Base-by-base conservation (phyloP, 2,329 filamentous ascomycete species). In the Aureobasidium leucospermi region DNA sequence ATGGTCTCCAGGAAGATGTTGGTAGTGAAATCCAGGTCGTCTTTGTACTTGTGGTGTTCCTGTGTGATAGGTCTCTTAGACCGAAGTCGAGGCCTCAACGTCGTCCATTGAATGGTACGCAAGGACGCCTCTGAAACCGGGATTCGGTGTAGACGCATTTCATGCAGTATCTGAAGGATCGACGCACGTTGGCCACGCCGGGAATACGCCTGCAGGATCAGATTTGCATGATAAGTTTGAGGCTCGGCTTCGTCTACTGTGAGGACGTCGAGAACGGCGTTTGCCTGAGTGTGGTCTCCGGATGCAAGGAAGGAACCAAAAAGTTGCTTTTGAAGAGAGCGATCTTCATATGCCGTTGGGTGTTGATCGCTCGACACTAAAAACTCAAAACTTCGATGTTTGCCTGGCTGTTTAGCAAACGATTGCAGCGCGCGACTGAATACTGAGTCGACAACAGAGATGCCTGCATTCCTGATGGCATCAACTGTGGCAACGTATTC, bases 371-470 rank as follows among this genome's bases (percentile, higher is more conserved):
- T 85, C 41, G 76, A 67, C 7, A 85, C 65, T 9, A 86, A 68
- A 62, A 78, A 76, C 8, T 76, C 70, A 56, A 84, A 76, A 19
- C 85, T 67, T 6, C 76, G 71, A 36, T 80, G 76, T 19, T 72
- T 71, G 19, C 47, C 53, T 11, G 32, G 15, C 28, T 34, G 29
- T 15, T 28, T 19, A 4, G 86, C 86, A 60, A 94, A 82, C 59
- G 83, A 81, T 42, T 82, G 77, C 5, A 96, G 67, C 9, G 88
- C 78, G 43, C 81, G 79, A 46, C 83, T 81, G 68, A 90, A 96
- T 2, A 81, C 79, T 4, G 83, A 85, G 5, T 79, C 73, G 4
- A 82, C 79, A 31, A 90, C 76, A 0, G 78, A 76, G 32, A 96
- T 88, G 0, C 83, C 84, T 6, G 83, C 75, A 55, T 78, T 74